Conservation (phyloP, 164 flowering plant species). For the Akebia trifoliata region DNA sequence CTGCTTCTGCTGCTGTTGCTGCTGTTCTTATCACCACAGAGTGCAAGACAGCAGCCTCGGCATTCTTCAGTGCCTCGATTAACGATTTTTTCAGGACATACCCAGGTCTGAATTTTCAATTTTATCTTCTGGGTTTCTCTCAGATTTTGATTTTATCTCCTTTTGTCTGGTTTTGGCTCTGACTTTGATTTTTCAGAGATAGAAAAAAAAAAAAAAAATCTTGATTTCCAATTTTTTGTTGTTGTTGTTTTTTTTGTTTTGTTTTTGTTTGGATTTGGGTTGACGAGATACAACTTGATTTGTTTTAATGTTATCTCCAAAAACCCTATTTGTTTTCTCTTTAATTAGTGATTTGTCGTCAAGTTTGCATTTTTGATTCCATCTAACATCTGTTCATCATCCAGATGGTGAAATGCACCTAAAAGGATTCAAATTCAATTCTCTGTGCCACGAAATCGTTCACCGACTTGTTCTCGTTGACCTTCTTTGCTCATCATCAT, state of each 20-base stretch:
- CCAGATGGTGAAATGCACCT: constrained; percentile 66
- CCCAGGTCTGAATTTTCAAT: constrained; percentile 34
- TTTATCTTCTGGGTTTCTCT: constrained; percentile 19
- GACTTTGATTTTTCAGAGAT: background rate
- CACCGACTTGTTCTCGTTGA: constrained; percentile 16
- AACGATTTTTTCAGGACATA: constrained; percentile 15
- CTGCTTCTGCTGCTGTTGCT: constrained; percentile 4
- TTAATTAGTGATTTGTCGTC: constrained; percentile 34
- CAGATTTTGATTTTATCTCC: constrained; percentile 15
- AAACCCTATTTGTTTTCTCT: constrained; percentile 23
- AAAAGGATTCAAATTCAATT: constrained; percentile 23
- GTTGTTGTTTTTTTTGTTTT: constrained; percentile 3
- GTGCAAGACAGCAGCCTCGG: too few species aligned
- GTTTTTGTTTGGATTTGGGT: background rate
- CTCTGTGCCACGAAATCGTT: constrained; percentile 12
- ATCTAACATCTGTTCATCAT: background rate
- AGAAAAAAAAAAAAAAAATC: constrained; percentile 6
- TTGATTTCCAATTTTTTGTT: background rate
- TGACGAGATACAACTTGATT: constrained; percentile 19
- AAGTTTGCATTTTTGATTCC: constrained; percentile 4
- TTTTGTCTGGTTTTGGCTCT: constrained; percentile 18
- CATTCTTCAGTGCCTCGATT: constrained; percentile 26
- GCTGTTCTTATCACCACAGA: background rate
- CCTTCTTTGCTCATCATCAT: background rate
- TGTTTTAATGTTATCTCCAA: constrained; percentile 41